These are phyloP conservation scores for Pythium dissotocum DNA, from an alignment of 352 stramenopile species.

Conservation along the genomic window DNA sequence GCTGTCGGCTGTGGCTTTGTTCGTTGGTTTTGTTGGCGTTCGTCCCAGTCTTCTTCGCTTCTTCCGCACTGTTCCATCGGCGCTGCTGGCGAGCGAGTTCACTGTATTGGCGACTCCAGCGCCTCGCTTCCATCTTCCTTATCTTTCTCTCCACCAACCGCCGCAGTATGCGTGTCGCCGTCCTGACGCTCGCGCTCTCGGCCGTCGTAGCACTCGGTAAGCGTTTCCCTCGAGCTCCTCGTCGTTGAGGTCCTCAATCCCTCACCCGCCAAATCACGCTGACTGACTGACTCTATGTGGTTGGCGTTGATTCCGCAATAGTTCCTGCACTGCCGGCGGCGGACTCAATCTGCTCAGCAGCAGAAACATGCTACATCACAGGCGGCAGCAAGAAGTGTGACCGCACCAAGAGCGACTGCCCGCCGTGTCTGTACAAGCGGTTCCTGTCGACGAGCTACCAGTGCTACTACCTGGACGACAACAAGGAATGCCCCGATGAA, in stretches of 20 bases:
- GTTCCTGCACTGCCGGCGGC: conserved; percentile 12
- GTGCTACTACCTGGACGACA: conserved; percentile 18
- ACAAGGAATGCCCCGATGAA: conserved; percentile 13
- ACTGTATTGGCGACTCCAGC: too few relatives aligned
- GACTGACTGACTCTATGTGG: not conserved
- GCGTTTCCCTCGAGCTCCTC: not conserved
- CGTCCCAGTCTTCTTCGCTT: too few relatives aligned
- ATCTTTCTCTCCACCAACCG: not conserved
- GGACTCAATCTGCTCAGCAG: conserved; percentile 17
- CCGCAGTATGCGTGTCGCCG: conserved; percentile 8
- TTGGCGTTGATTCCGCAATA: not conserved
- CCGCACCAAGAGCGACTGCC: conserved; percentile 14
- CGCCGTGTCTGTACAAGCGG: conserved; percentile 16
- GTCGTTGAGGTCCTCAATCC: not conserved
- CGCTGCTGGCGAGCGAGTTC: too few relatives aligned
- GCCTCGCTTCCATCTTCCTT: too few relatives aligned
- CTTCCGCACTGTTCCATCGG: too few relatives aligned
- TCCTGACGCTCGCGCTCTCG: conserved; percentile 20
- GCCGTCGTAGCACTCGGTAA: conserved; percentile 7
- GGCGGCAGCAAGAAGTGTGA: conserved; percentile 17
- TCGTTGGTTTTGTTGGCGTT: too few relatives aligned
- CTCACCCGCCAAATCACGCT: not conserved
- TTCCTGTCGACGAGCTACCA: conserved; percentile 15
- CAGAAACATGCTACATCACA: conserved; percentile 17
- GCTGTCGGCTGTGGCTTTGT: too few relatives aligned